Conservation (phyloP, 495 filamentous ascomycete genomes). For the Penicillium crystallinum region DNA sequence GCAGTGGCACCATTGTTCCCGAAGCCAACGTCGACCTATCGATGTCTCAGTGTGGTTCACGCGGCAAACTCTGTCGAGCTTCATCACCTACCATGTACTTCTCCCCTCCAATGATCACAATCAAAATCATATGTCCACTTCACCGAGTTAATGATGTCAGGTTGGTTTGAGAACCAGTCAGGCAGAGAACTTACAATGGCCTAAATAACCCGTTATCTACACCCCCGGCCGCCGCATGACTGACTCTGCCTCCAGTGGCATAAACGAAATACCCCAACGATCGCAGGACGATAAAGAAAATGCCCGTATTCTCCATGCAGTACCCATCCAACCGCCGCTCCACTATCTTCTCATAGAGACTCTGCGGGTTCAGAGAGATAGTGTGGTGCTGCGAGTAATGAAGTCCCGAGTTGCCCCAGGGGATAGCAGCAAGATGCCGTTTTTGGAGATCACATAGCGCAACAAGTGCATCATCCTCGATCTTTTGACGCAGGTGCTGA, state of each 20-base stretch:
- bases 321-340: constrained; percentile 62
- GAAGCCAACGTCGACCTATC: constrained; percentile 66
- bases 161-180: not conserved
- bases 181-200: constrained; percentile 18
- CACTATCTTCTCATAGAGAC: constrained; percentile 63
- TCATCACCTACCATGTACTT: constrained; percentile 43
- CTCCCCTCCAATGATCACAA: constrained; percentile 51
- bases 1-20: constrained; percentile 52
- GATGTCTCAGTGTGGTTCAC: constrained; percentile 1
- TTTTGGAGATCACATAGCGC: constrained; percentile 28
- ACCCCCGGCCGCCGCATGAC: constrained; percentile 17
- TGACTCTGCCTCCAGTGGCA: constrained; percentile 41
- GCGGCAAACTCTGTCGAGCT: not conserved
- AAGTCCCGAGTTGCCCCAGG: constrained; percentile 61
- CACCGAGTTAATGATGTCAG: not conserved
- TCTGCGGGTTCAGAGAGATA: constrained; percentile 53
- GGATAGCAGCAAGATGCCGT: constrained; percentile 53
- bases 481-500: constrained; percentile 15
- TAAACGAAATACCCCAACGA: constrained; percentile 56
- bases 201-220: constrained; percentile 21
- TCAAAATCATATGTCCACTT: constrained; percentile 59
- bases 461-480: constrained; percentile 19
- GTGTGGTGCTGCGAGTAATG: constrained; percentile 53
- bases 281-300: constrained; percentile 58
- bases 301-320: constrained; percentile 69